Conservation (phyloP, 2,329 filamentous ascomycete genomes). For the Verticillium nonalfalfae region DNA sequence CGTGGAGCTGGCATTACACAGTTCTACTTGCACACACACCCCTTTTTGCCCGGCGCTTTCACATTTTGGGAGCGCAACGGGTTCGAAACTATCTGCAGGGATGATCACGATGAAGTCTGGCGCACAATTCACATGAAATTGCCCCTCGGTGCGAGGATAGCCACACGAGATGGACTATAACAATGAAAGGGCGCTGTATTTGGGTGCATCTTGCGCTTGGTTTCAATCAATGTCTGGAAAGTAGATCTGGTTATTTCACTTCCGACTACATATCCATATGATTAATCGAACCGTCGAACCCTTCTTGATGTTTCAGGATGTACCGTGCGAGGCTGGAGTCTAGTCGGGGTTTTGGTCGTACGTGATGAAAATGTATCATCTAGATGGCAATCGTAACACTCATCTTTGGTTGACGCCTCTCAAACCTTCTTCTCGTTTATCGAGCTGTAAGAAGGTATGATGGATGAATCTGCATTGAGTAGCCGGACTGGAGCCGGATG, state of each 20-base stretch:
- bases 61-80: slow-evolving; percentile 18
- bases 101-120: slow-evolving; percentile 17
- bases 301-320: no score
- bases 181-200: no score
- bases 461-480: background rate
- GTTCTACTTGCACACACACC: slow-evolving; percentile 21
- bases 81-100: slow-evolving; percentile 12
- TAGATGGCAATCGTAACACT: no score
- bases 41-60: slow-evolving; percentile 17
- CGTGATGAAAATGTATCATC: no score
- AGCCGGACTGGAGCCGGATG: background rate
- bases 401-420: background rate
- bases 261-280: no score
- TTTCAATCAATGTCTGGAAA: no score
- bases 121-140: slow-evolving; percentile 20
- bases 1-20: slow-evolving; percentile 8
- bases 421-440: background rate
- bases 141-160: background rate
- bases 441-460: background rate
- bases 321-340: no score
- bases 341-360: no score
- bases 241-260: no score
- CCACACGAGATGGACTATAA: no score
- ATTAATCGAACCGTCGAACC: no score
- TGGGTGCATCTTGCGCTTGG: no score